phyloP scores from a whole-genome alignment of 78 protist species.

The Protostelium mycophagum region DNA sequence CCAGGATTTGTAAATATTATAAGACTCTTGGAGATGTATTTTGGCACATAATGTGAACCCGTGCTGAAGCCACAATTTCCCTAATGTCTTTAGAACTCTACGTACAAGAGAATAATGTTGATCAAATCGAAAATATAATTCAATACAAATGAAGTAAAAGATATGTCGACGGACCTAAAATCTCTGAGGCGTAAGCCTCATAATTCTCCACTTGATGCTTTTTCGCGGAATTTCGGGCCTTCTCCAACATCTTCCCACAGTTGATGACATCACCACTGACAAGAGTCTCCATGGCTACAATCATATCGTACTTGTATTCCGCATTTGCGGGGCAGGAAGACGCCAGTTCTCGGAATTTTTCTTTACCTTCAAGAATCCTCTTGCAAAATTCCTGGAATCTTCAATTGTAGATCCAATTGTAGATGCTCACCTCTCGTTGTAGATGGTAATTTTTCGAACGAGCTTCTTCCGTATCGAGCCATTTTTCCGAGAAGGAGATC shows the following conservation, averaged over 20 bases:
- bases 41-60: background rate
- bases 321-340: background rate
- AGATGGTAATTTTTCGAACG: background rate
- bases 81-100: background rate
- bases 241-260: background rate
- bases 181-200: background rate
- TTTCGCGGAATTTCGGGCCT: background rate
- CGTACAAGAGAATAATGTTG: background rate
- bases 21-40: background rate
- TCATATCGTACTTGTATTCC: background rate
- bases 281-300: background rate
- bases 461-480: background rate
- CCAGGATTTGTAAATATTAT: background rate
- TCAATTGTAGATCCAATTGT: too few relatives aligned
- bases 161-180: background rate
- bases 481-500: background rate
- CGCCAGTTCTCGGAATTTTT: background rate
- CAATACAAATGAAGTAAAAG: too few relatives aligned
- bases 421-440: background rate
- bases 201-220: background rate
- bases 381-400: too few relatives aligned
- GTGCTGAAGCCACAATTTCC: background rate
- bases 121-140: background rate
- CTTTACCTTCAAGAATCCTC: background rate
- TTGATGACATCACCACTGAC: background rate